phyloP scores from a whole-genome alignment of 805 yeast genomes.

The Lachancea fermentati region DNA sequence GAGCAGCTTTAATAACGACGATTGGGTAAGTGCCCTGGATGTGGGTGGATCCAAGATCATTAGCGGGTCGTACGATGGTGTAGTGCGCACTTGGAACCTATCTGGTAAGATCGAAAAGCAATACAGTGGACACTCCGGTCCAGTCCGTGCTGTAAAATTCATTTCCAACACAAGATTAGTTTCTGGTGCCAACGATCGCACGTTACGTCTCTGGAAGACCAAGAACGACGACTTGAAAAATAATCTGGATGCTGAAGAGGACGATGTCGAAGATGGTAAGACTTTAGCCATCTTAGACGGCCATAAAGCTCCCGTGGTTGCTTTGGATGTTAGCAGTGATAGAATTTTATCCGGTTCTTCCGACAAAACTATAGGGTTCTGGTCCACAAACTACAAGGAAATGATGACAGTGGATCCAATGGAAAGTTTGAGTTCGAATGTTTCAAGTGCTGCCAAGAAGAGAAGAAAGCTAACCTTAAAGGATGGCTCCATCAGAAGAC shows the following conservation, averaged over 20 bases:
- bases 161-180: slow-evolving; percentile 68
- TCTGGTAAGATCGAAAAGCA: slow-evolving; percentile 78
- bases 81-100: slow-evolving; percentile 82
- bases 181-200: slow-evolving; percentile 85
- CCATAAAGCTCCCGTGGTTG: slow-evolving; percentile 82
- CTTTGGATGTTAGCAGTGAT: slow-evolving; percentile 49
- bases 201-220: slow-evolving; percentile 82
- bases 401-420: slow-evolving; percentile 59
- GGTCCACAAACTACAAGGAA: slow-evolving; percentile 85
- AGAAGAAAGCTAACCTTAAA: slow-evolving; percentile 77
- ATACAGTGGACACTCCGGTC: slow-evolving; percentile 81
- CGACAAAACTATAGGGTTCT: slow-evolving; percentile 73
- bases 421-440: slow-evolving; percentile 39
- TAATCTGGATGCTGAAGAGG: slow-evolving; percentile 39
- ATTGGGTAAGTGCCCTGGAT: slow-evolving; percentile 80
- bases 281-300: slow-evolving; percentile 85
- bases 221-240: slow-evolving; percentile 33
- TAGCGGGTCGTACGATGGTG: slow-evolving; percentile 92
- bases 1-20: slow-evolving; percentile 85
- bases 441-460: slow-evolving; percentile 79
- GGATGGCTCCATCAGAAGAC: slow-evolving; percentile 69
- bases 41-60: slow-evolving; percentile 44
- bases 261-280: slow-evolving; percentile 55
- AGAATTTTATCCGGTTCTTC: slow-evolving; percentile 79
- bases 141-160: slow-evolving; percentile 80